Evolutionary conservation across 306 rosid genomes (phyloP).

Genomic region (Comarum palustre): DNA sequence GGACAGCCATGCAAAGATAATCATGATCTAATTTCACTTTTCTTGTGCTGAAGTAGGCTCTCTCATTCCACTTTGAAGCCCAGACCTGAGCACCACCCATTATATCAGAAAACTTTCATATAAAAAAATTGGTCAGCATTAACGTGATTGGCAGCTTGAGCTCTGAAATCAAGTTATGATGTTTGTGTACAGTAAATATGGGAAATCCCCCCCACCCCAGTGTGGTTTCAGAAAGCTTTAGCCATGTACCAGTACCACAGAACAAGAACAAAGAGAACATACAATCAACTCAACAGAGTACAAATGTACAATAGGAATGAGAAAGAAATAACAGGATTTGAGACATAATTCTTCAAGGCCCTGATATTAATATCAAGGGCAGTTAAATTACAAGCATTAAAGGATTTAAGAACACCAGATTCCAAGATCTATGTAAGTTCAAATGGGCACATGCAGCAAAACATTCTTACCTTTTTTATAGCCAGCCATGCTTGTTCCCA

Average conservation of each 20-base stretch:
- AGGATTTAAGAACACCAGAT: background rate
- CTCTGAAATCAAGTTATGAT: background rate
- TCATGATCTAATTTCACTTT: constrained; percentile 90
- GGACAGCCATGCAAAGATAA: constrained; percentile 93
- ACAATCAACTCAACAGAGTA: background rate
- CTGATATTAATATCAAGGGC: background rate
- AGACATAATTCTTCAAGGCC: background rate
- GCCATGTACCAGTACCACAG: background rate
- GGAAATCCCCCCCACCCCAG: background rate
- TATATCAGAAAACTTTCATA: constrained; percentile 6
- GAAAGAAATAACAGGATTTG: background rate
- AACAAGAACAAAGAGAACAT: background rate
- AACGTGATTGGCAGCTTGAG: background rate
- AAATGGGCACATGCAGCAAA: constrained; percentile 19
- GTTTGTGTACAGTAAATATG: background rate
- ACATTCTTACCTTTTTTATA: constrained; percentile 67
- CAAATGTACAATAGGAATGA: background rate
- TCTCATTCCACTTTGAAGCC: constrained; percentile 99
- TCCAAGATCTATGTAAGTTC: background rate
- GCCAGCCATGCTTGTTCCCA: constrained; percentile 97
- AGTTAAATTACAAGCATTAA: constrained; percentile 15
- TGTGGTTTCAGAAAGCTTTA: background rate
- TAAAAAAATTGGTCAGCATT: constrained; percentile 10
- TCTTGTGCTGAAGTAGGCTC: constrained; percentile 94
- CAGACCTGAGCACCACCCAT: constrained; percentile 60